A percentile compares a stretch with the other conserved stretches of the same genome.
Evolutionary conservation across 2,329 filamentous ascomycete genomes (phyloP).

Genomic region (Colletotrichum graminicola): DNA sequence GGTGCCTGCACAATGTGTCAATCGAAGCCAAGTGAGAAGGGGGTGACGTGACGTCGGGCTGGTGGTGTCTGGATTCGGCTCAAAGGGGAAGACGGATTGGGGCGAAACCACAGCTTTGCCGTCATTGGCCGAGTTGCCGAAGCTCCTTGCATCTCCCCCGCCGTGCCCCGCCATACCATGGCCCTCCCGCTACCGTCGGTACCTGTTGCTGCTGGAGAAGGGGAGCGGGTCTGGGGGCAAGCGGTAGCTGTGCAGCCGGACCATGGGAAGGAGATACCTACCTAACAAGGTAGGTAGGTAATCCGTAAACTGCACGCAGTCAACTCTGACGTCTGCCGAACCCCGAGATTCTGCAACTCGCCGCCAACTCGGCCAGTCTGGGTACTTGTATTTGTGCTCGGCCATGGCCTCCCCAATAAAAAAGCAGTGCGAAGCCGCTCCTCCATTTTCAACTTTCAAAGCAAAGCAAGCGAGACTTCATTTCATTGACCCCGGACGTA

Average conservation of each 20-base stretch:
- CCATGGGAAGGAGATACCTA: conserved; percentile 21
- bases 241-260: conserved; percentile 1
- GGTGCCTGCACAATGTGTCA: conserved; percentile 1
- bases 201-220: conserved; percentile 6
- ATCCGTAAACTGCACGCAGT: conserved; percentile 22
- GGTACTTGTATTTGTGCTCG: too few relatives aligned
- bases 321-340: conserved; percentile 33
- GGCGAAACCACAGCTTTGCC: conserved; percentile 45
- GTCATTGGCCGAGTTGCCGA: conserved; percentile 63
- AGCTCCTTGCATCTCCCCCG: conserved; percentile 43
- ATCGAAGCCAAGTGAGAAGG: conserved; percentile 10
- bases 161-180: conserved; percentile 37
- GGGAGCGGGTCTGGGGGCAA: neutral
- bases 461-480: neutral
- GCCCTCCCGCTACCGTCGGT: conserved; percentile 8
- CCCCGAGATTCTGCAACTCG: conserved; percentile 22
- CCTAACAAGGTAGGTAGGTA: neutral
- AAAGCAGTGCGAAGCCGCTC: neutral
- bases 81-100: conserved; percentile 49
- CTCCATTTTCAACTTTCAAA: neutral
- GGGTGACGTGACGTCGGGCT: conserved; percentile 26
- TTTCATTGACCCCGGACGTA: neutral
- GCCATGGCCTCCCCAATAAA: too few relatives aligned
- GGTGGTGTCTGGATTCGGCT: conserved; percentile 49
- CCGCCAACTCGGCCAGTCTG: neutral